Evolutionary conservation across 192 early-diverging fungal genomes (phyloP), one percentile per base, ranked within the genome.

Genomic region (Mortierella hygrophila): DNA sequence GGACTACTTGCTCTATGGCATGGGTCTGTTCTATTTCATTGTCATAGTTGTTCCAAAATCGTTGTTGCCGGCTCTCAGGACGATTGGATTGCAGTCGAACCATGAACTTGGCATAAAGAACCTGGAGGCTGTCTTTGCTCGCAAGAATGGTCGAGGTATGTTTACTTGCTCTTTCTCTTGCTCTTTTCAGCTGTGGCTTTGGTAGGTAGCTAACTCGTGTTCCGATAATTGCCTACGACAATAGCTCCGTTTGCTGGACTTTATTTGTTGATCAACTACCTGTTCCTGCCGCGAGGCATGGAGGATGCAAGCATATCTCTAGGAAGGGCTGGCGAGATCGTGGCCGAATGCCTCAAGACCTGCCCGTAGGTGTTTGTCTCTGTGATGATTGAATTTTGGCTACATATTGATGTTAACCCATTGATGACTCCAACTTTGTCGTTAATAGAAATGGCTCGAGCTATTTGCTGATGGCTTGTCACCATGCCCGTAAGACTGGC

Each of bases 1-100:
- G 23, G 88, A 89, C 44, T 89, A 81, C 72, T 32, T 89, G 46
- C 69, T 79, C n/a, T 89, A 87, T 49, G 88, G 88, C 20, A 78
- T 89, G 52, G 88, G 88, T 6, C 35, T 89, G 15, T 87, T 89
- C 71, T 87, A 87, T 68, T 89, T 89, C 68, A 84, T 89, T 42
- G 78, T 87, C 11, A 76, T 82, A 29, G 77, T 87, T 26, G 88
- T 89, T 15, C 83, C 83, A 37, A 83, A 88, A n/a, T 79, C 79
- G 35, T n/a, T 81, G 10, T 21, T 86, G 3, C 84, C 84, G 29
- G 84, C 84, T 40, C 26, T 86, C n/a, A 77, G 42, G 41, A 78
- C 84, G 6, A 86, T 86, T 75, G 84, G 84, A 0, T 44, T 86
- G 29, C 84, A 86, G 47, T 68, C 84, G 72, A 86, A 86, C 37